Base-by-base conservation (phyloP, 202 grass and related monocot genomes). In the Eragrostis tef region DNA sequence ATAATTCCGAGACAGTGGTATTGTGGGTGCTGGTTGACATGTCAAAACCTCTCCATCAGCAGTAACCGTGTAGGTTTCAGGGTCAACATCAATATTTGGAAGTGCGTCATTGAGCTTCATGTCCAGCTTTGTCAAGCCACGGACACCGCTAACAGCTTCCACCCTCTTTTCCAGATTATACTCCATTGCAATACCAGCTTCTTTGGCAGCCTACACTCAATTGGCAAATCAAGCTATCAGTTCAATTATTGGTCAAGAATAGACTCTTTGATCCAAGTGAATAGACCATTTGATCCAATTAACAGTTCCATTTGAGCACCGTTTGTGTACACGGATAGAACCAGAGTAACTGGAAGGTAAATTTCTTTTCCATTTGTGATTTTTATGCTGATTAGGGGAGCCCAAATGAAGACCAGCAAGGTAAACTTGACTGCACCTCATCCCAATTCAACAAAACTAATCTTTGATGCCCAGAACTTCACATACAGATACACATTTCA, bases 21-120 rank as follows among this genome's bases (percentile, higher is more conserved):
- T 61, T 15, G 87, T 84, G 41, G 91, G 57, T 41, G 84, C 71
- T 27, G 94, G 75, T 11, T 87, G 65, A 58, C 94, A 97, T 39
- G 41, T 87, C 83, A 97, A 87, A 67, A 86, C 62, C 73, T 92
- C 84, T 56, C 91, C 91, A 73, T 97, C 88, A 42, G 94, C 94
- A 45, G 86, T 89, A 67, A 97, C 91, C 0, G 47, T 83, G 70
- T 92, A 97, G 6, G 86, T 78, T 80, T 97, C 94, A 6, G 94
- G 91, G 54, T 97, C 92, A 11, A 97, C 89, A 2, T 97, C 72
- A 39, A 97, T 92, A 77, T 87, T 74, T 2, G 92, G 94, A 75
- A 97, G 89, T 5, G 91, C 75, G 15, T 97, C 86, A 39, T 97
- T 97, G 36, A 97, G 84, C 78, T 94, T 94, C 94, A 97, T 94